Conservation (phyloP, 805 yeast genomes). For the Zygosaccharomyces kombuchaensis region DNA sequence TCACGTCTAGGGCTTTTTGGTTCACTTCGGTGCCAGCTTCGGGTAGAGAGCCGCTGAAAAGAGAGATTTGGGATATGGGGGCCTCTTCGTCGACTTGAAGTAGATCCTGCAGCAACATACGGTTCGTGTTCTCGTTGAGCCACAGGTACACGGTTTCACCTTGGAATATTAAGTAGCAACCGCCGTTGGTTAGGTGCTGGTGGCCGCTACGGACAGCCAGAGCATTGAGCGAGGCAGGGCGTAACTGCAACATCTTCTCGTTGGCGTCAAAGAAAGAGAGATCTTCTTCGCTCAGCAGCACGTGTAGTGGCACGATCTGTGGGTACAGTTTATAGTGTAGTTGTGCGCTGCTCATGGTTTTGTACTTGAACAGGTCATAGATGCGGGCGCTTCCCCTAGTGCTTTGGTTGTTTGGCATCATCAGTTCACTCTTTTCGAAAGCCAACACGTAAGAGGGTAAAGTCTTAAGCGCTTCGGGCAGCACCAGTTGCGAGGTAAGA, state of each 20-base stretch:
- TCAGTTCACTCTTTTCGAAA: constrained; percentile 62
- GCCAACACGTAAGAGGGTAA: constrained; percentile 65
- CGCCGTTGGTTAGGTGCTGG: constrained; percentile 50
- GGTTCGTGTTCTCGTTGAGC: constrained; percentile 66
- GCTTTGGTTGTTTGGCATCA: constrained; percentile 38
- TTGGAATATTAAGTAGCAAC: constrained; percentile 73
- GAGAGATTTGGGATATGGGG: constrained; percentile 23
- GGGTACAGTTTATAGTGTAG: constrained; percentile 74
- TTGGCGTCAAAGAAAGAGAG: constrained; percentile 43
- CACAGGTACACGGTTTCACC: constrained; percentile 58
- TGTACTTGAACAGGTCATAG: constrained; percentile 41
- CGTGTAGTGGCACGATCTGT: constrained; percentile 67
- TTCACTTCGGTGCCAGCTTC: constrained; percentile 65
- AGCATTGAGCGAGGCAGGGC: constrained; percentile 43
- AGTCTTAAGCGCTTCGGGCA: constrained; percentile 77
- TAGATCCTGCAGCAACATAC: constrained; percentile 64
- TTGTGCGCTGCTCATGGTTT: constrained; percentile 47
- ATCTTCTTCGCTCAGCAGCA: constrained; percentile 51
- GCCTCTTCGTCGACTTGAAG: constrained; percentile 51
- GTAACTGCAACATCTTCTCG: constrained; percentile 38
- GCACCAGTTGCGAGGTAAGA: constrained; percentile 58
- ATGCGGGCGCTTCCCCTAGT: constrained; percentile 62
- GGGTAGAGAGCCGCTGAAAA: constrained; percentile 54
- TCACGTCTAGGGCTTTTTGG: constrained; percentile 57
- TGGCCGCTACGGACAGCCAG: constrained; percentile 39